These are phyloP conservation scores for Diplocarpon mali DNA, from an alignment of 2,329 filamentous ascomycete species.

Conservation along the genomic window DNA sequence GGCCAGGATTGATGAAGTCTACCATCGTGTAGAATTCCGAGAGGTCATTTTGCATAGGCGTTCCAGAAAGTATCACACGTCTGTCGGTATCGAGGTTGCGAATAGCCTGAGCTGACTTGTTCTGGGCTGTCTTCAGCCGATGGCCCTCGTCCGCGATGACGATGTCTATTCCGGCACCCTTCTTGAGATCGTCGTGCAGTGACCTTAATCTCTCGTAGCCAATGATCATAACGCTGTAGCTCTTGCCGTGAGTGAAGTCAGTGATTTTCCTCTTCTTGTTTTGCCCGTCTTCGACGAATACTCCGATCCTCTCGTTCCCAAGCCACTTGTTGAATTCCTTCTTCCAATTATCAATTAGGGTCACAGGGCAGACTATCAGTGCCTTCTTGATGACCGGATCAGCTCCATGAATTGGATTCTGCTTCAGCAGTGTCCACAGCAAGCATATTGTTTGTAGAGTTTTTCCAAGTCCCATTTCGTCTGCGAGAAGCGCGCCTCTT, in stretches of 20 bases:
- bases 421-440: conserved; percentile 61
- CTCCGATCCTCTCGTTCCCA: conserved; percentile 57
- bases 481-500: conserved; percentile 59
- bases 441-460: conserved; percentile 62
- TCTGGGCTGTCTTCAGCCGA: conserved; percentile 93
- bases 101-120: conserved; percentile 82
- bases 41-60: conserved; percentile 90
- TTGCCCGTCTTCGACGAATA: conserved; percentile 49
- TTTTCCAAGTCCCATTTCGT: conserved; percentile 69
- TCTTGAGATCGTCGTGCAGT: conserved; percentile 53
- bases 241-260: conserved; percentile 57
- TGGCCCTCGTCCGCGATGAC: conserved; percentile 98
- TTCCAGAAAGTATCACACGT: conserved; percentile 45
- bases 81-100: conserved; percentile 66
- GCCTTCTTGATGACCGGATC: conserved; percentile 56
- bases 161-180: conserved; percentile 56
- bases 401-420: conserved; percentile 52
- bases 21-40: conserved; percentile 89
- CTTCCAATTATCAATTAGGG: conserved; percentile 61
- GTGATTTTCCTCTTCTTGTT: conserved; percentile 44
- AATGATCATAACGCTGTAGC: conserved; percentile 62
- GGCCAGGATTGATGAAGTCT: conserved; percentile 84
- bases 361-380: conserved; percentile 62
- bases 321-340: conserved; percentile 67
- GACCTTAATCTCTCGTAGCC: conserved; percentile 60